Evolutionary conservation across 2,329 filamentous ascomycete genomes (phyloP).

Genomic region (Alternaria sp.): DNA sequence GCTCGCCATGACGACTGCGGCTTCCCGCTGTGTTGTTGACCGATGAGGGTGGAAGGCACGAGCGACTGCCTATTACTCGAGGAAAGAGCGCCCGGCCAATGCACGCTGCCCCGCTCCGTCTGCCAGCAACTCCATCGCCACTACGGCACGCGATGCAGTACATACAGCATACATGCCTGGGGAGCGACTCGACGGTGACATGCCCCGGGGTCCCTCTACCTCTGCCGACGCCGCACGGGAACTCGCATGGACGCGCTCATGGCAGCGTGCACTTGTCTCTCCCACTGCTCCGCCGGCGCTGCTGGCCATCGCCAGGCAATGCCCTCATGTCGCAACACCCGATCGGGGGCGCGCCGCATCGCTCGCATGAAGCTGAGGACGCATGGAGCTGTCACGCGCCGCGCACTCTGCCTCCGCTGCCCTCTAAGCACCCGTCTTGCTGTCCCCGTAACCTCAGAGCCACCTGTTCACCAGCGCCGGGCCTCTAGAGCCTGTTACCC

Average conservation of each 20-base stretch:
- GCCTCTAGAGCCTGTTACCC: slow-evolving; percentile 46
- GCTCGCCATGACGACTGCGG: slow-evolving; percentile 23
- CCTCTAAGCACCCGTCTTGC: slow-evolving; percentile 37
- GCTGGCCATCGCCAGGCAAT: slow-evolving; percentile 1
- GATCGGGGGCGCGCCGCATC: slow-evolving; percentile 39
- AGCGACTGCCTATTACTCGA: slow-evolving; percentile 13
- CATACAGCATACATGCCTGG: not conserved
- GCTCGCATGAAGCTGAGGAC: slow-evolving; percentile 40
- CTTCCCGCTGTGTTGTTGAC: slow-evolving; percentile 28
- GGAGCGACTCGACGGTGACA: slow-evolving; percentile 11
- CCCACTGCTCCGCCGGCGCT: slow-evolving; percentile 1
- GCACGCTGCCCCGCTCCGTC: slow-evolving; percentile 25
- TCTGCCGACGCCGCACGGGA: not conserved
- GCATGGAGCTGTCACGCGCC: slow-evolving; percentile 48
- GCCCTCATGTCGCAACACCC: slow-evolving; percentile 31
- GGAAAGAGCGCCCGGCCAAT: slow-evolving; percentile 31
- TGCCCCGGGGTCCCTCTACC: not conserved
- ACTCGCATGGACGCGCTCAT: slow-evolving; percentile 7
- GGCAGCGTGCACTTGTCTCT: slow-evolving; percentile 10
- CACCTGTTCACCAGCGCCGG: slow-evolving; percentile 46
- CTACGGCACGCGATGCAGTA: not conserved
- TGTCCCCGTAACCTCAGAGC: slow-evolving; percentile 47
- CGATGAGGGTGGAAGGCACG: slow-evolving; percentile 26
- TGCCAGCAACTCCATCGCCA: slow-evolving; percentile 14
- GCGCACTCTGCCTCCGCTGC: slow-evolving; percentile 37